These are phyloP conservation scores for Macrophomina pseudophaseolina DNA, from an alignment of 2,329 filamentous ascomycete species.

Conservation along the genomic window DNA sequence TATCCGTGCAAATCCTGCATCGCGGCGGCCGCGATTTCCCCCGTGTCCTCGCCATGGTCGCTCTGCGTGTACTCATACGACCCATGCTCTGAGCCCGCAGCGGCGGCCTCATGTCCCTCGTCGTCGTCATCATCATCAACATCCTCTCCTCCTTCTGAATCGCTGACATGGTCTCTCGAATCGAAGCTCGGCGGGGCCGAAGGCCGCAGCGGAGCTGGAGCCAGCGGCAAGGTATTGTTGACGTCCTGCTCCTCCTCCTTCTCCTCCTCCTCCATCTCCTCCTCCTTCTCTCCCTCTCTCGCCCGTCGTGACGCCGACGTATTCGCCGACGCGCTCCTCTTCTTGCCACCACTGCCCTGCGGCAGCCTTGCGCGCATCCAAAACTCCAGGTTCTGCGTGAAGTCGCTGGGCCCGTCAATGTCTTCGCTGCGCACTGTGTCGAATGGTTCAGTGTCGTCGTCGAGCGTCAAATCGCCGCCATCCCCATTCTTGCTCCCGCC, in stretches of 20 bases:
- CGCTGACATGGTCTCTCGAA: conserved; percentile 9
- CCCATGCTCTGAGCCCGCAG: background rate
- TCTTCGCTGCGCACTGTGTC: conserved; percentile 47
- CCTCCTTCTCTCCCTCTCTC: conserved; percentile 28
- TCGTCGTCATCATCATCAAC: background rate
- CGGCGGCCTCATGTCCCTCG: background rate
- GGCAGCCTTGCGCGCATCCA: conserved; percentile 47
- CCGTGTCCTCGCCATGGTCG: conserved; percentile 6
- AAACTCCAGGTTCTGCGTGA: conserved; percentile 51
- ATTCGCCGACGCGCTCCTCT: background rate
- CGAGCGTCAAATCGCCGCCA: conserved; percentile 39
- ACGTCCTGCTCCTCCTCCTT: conserved; percentile 29
- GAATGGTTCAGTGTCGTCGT: conserved; percentile 37
- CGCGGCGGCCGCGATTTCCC: conserved; percentile 2
- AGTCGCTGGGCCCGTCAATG: conserved; percentile 48
- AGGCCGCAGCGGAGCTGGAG: background rate
- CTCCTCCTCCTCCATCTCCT: conserved; percentile 28
- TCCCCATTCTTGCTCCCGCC: conserved; percentile 34
- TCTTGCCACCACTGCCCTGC: conserved; percentile 15
- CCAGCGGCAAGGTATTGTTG: background rate
- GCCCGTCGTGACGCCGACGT: background rate
- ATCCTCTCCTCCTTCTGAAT: background rate
- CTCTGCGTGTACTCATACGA: conserved; percentile 14
- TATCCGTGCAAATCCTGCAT: conserved; percentile 26
- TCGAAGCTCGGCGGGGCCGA: background rate